A percentile compares a stretch with the other conserved stretches of the same genome.
Evolutionary conservation across 2,329 filamentous ascomycete species (phyloP).

Genomic region (Canariomyces notabilis): DNA sequence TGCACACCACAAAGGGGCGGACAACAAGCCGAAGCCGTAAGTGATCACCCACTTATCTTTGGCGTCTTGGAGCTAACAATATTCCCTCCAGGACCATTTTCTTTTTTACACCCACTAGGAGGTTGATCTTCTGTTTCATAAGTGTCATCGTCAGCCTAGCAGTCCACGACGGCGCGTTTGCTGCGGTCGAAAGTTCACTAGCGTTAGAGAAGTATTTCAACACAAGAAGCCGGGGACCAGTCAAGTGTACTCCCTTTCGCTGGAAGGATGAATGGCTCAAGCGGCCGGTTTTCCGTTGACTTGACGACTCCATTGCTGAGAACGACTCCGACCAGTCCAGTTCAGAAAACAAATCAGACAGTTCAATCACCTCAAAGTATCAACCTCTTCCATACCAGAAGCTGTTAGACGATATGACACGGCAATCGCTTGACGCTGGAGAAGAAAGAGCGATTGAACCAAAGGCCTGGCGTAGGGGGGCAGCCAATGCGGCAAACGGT

Average conservation of each 20-base stretch:
- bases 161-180: conserved; percentile 25
- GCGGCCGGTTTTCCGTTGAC: conserved; percentile 24
- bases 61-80: neutral
- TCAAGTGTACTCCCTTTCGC: conserved; percentile 18
- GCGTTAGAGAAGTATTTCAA: conserved; percentile 17
- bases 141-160: conserved; percentile 26
- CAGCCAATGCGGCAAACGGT: conserved; percentile 24
- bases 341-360: neutral
- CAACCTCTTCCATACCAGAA: conserved; percentile 26
- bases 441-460: conserved; percentile 7
- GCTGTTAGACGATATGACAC: conserved; percentile 26
- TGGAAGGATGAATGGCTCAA: conserved; percentile 29
- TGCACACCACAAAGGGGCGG: conserved; percentile 28
- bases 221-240: conserved; percentile 16
- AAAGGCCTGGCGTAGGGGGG: conserved; percentile 22
- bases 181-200: conserved; percentile 23
- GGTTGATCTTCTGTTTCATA: conserved; percentile 27
- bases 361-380: conserved; percentile 7
- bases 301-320: neutral
- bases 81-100: conserved; percentile 26
- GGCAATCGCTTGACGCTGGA: conserved; percentile 23
- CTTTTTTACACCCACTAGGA: conserved; percentile 26
- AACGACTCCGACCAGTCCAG: too few species aligned
- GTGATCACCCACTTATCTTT: conserved; percentile 21
- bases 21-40: conserved; percentile 21